Evolutionary conservation across 1,284 basidiomycete species (phyloP).

Genomic region (Puccinia coronata): DNA sequence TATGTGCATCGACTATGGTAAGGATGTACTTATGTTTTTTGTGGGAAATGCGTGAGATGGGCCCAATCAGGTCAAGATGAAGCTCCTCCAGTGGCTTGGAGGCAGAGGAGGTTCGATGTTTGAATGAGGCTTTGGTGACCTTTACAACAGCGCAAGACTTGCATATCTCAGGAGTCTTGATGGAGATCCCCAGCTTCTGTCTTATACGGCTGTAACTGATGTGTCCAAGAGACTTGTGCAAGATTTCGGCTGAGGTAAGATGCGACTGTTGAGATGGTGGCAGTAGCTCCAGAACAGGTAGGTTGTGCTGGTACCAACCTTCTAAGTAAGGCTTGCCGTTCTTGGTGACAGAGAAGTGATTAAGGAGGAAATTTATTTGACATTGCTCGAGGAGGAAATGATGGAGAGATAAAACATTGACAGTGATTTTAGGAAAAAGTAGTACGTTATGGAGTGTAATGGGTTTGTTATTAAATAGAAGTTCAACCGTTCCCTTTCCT

Average conservation of each 20-base stretch:
- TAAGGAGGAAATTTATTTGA: neutral
- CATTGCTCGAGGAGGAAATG: neutral
- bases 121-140: neutral
- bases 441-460: too few relatives aligned
- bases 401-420: neutral
- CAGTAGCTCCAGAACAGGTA: neutral
- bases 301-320: neutral
- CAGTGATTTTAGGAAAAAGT: neutral
- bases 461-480: too few relatives aligned
- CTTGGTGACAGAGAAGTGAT: neutral
- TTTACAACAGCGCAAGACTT: neutral
- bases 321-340: neutral
- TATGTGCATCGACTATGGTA: neutral
- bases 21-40: conserved; percentile 14
- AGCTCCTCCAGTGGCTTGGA: neutral
- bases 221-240: neutral
- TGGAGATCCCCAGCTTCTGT: neutral
- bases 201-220: neutral
- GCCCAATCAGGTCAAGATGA: neutral
- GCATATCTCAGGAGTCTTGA: neutral
- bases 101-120: neutral
- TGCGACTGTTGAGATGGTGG: neutral
- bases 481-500: too few relatives aligned
- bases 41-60: neutral
- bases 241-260: neutral